These are phyloP conservation scores for Pleurozium schreberi DNA, from an alignment of 225 moss, liverwort and hornwort genomes.

Conservation along the genomic window DNA sequence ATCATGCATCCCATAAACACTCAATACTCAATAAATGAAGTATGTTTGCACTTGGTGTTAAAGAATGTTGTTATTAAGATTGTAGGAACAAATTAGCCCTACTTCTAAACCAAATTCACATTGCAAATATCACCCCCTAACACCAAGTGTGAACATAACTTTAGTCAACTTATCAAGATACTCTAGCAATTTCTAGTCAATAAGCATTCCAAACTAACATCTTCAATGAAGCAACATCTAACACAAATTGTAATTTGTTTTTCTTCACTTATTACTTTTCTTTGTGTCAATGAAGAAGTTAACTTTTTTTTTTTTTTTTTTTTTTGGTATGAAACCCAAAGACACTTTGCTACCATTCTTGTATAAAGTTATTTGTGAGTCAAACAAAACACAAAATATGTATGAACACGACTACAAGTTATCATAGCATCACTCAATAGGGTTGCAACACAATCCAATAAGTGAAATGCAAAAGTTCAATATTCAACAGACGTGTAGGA, in stretches of 20 bases:
- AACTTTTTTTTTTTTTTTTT: too few species aligned
- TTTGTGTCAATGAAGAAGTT: neutral
- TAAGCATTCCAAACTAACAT: neutral
- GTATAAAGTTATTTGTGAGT: too few species aligned
- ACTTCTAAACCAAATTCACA: too few species aligned
- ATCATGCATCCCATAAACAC: neutral
- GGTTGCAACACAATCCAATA: neutral
- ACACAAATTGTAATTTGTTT: too few species aligned
- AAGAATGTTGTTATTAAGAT: too few species aligned
- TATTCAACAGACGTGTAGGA: too few species aligned
- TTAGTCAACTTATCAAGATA: neutral
- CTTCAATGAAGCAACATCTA: neutral
- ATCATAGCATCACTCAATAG: too few species aligned
- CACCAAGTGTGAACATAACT: too few species aligned
- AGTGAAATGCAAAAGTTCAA: neutral
- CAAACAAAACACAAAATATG: neutral
- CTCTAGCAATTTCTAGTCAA: neutral
- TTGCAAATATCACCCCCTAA: too few species aligned
- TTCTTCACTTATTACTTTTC: neutral
- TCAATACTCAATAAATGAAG: neutral
- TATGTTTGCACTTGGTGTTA: too few species aligned
- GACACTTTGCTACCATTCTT: neutral
- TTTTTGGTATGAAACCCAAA: neutral
- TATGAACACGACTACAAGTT: too few species aligned
- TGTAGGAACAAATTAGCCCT: too few species aligned